phyloP scores from a whole-genome alignment of 306 rosid genomes.

The Vicia faba region DNA sequence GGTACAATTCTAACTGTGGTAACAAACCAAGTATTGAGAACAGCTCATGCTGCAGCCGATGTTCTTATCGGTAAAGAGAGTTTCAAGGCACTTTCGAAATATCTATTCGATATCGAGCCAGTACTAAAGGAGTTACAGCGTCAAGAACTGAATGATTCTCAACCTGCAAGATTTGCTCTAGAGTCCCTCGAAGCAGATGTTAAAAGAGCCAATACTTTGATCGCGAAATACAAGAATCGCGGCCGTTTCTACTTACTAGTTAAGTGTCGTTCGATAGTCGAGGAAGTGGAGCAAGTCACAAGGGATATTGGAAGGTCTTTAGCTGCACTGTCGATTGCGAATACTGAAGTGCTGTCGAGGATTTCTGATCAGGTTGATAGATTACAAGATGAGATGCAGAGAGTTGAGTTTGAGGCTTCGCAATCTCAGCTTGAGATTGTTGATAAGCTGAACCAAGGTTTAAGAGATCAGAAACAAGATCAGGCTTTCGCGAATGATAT shows the following conservation, averaged over 20 bases:
- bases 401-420: slow-evolving; percentile 76
- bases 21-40: slow-evolving; percentile 60
- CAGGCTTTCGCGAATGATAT: slow-evolving; percentile 78
- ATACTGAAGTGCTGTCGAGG: slow-evolving; percentile 60
- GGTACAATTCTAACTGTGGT: slow-evolving; percentile 79
- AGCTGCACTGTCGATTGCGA: slow-evolving; percentile 62
- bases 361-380: slow-evolving; percentile 73
- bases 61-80: slow-evolving; percentile 67
- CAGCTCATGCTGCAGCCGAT: slow-evolving; percentile 73
- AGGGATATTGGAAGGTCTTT: slow-evolving; percentile 74
- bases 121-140: slow-evolving; percentile 72
- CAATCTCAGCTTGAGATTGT: slow-evolving; percentile 63
- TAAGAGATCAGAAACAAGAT: slow-evolving; percentile 65
- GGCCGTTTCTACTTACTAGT: slow-evolving; percentile 66
- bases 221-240: slow-evolving; percentile 69
- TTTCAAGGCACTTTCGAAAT: slow-evolving; percentile 66
- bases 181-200: slow-evolving; percentile 77
- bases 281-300: slow-evolving; percentile 75
- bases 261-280: slow-evolving; percentile 68
- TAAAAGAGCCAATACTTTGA: slow-evolving; percentile 62
- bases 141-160: slow-evolving; percentile 75
- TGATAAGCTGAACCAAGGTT: slow-evolving; percentile 68
- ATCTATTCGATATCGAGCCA: slow-evolving; percentile 67
- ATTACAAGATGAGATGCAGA: slow-evolving; percentile 78
- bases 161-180: slow-evolving; percentile 67